A percentile compares a stretch with the other conserved stretches of the same genome.
These are phyloP conservation scores for Hygrophorus pudorinus DNA, from an alignment of 768 basidiomycete genomes.

Conservation along the genomic window DNA sequence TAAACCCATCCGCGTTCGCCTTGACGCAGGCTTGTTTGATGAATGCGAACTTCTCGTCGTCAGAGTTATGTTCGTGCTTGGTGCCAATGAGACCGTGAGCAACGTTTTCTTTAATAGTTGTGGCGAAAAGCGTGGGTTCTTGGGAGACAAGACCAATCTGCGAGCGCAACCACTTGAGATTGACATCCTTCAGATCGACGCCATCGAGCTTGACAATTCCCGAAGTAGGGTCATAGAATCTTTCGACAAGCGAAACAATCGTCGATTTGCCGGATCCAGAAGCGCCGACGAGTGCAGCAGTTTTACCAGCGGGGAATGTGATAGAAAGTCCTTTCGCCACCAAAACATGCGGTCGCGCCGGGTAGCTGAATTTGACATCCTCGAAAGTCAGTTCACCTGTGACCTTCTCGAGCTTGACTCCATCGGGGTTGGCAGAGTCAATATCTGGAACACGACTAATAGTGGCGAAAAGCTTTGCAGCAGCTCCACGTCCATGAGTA, in stretches of 20 bases:
- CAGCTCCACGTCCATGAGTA: constrained; percentile 73
- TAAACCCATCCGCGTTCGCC: constrained; percentile 83
- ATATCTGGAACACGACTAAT: constrained; percentile 85
- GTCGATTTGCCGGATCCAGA: constrained; percentile 77
- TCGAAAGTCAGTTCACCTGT: constrained; percentile 64
- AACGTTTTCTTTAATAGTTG: constrained; percentile 74
- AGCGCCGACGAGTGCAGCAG: constrained; percentile 70
- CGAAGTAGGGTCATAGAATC: constrained; percentile 75
- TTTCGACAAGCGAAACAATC: constrained; percentile 68
- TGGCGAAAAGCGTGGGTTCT: constrained; percentile 81
- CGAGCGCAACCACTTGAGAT: constrained; percentile 76
- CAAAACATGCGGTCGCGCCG: constrained; percentile 69
- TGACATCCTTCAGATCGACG: constrained; percentile 59
- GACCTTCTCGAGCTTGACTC: constrained; percentile 58
- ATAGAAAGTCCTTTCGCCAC: constrained; percentile 66
- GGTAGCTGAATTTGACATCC: constrained; percentile 75
- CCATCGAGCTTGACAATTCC: constrained; percentile 73
- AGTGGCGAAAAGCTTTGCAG: constrained; percentile 81
- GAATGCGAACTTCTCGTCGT: constrained; percentile 68
- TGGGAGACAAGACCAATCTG: constrained; percentile 87
- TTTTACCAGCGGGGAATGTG: constrained; percentile 67
- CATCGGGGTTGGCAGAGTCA: constrained; percentile 63
- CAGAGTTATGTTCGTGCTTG: constrained; percentile 48
- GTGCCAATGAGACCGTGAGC: constrained; percentile 80
- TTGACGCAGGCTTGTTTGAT: constrained; percentile 83